Conservation (phyloP, 352 stramenopile species). For the Pythium periplocum region DNA sequence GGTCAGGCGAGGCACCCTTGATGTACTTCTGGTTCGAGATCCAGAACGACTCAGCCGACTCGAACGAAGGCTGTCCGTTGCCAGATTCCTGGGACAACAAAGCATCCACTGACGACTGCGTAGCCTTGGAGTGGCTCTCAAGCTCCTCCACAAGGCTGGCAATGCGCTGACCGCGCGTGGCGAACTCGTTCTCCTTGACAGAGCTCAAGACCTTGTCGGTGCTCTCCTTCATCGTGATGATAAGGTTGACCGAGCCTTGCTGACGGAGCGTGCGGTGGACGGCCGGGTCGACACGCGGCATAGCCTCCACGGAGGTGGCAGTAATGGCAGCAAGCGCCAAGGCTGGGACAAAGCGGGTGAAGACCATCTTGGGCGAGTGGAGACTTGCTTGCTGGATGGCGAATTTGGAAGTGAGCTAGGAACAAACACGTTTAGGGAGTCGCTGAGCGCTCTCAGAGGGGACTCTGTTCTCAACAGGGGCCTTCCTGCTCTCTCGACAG, state of each 20-base stretch:
- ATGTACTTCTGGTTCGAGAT: slow-evolving; percentile 26
- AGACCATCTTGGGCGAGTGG: neutral
- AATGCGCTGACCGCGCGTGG: slow-evolving; percentile 14
- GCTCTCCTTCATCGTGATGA: slow-evolving; percentile 24
- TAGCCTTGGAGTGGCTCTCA: slow-evolving; percentile 3
- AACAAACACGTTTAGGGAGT: no score
- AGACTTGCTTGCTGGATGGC: neutral
- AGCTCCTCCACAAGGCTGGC: slow-evolving; percentile 3
- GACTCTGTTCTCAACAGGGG: no score
- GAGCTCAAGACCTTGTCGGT: slow-evolving; percentile 6
- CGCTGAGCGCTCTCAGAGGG: no score
- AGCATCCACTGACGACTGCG: slow-evolving; percentile 2
- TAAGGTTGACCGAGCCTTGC: slow-evolving; percentile 26
- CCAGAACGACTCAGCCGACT: slow-evolving; percentile 17
- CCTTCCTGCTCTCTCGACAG: no score
- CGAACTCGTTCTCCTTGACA: slow-evolving; percentile 14
- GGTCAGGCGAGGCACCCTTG: slow-evolving; percentile 13
- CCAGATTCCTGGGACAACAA: slow-evolving; percentile 14
- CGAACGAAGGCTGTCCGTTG: slow-evolving; percentile 7
- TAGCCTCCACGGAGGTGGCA: slow-evolving; percentile 1
- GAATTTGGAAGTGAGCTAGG: neutral
- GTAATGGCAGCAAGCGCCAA: slow-evolving; percentile 13
- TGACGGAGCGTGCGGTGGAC: slow-evolving; percentile 23
- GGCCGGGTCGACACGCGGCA: slow-evolving; percentile 12
- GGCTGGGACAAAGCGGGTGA: neutral